Conservation (phyloP, 179 eudicot genomes). For the Beta corolliflora region DNA sequence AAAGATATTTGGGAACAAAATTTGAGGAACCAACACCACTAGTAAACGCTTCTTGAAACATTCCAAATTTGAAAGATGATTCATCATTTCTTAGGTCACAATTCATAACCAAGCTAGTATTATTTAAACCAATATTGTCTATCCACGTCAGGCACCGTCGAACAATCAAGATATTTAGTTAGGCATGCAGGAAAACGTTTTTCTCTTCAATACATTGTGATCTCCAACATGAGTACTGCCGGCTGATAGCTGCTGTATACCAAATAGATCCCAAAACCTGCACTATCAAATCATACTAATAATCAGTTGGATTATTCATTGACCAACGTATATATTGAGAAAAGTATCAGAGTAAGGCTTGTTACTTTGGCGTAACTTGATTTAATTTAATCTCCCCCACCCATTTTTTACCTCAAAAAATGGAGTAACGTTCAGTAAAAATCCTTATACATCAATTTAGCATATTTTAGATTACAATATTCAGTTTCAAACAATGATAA, state of each 20-base stretch:
- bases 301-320: neutral
- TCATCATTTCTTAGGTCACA: slow-evolving; percentile 47
- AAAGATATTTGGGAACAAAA: slow-evolving; percentile 48
- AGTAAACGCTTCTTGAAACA: slow-evolving; percentile 53
- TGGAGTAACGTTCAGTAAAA: too few species aligned
- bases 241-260: slow-evolving; percentile 52
- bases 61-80: slow-evolving; percentile 48
- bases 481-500: too few species aligned
- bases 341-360: too few species aligned
- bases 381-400: too few species aligned
- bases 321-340: neutral
- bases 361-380: too few species aligned
- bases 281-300: slow-evolving; percentile 22
- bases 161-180: slow-evolving; percentile 49
- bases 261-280: slow-evolving; percentile 56
- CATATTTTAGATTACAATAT: too few species aligned
- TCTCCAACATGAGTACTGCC: slow-evolving; percentile 59
- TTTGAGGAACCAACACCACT: slow-evolving; percentile 52
- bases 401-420: too few species aligned
- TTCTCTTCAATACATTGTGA: slow-evolving; percentile 43
- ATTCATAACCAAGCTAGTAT: slow-evolving; percentile 37
- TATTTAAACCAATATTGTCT: slow-evolving; percentile 51
- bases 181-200: slow-evolving; percentile 42
- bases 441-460: too few species aligned
- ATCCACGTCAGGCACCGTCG: slow-evolving; percentile 30